Percentiles rank a stretch among this genome's conserved stretches.
phyloP scores from a whole-genome alignment of 139 green algal species.

The Nannochloris sp. region DNA sequence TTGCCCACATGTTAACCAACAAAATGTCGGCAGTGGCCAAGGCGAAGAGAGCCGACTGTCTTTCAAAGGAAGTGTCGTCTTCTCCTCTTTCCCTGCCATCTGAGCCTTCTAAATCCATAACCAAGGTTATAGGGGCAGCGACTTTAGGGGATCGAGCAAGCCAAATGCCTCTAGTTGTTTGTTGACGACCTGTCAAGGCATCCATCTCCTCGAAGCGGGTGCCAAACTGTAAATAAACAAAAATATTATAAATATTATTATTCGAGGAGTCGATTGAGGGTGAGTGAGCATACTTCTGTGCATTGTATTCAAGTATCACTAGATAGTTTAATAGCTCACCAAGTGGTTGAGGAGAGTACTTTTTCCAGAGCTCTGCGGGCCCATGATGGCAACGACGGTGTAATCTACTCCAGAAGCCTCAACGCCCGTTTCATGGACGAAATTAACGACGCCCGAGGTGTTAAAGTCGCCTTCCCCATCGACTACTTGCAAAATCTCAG shows the following conservation, averaged over 20 bases:
- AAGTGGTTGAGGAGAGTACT: constrained; percentile 84
- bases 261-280: not conserved
- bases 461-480: constrained; percentile 53
- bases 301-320: not conserved
- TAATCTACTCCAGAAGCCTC: constrained; percentile 56
- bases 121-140: constrained; percentile 55
- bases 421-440: constrained; percentile 29
- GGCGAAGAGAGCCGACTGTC: constrained; percentile 92
- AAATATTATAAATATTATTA: not conserved
- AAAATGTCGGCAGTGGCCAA: constrained; percentile 89
- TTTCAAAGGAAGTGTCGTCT: constrained; percentile 97
- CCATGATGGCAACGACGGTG: constrained; percentile 93
- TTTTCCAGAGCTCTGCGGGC: constrained; percentile 91
- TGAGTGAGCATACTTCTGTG: not conserved
- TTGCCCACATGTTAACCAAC: constrained; percentile 97
- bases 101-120: constrained; percentile 93
- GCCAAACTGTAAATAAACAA: constrained; percentile 67
- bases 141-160: constrained; percentile 63
- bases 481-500: constrained; percentile 50
- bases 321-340: constrained; percentile 53
- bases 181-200: constrained; percentile 67
- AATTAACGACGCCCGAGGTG: constrained; percentile 24
- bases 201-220: constrained; percentile 96
- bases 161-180: constrained; percentile 92
- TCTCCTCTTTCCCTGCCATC: constrained; percentile 77